phyloP scores from a whole-genome alignment of 441 rosid species.

The Geranium incanum region DNA sequence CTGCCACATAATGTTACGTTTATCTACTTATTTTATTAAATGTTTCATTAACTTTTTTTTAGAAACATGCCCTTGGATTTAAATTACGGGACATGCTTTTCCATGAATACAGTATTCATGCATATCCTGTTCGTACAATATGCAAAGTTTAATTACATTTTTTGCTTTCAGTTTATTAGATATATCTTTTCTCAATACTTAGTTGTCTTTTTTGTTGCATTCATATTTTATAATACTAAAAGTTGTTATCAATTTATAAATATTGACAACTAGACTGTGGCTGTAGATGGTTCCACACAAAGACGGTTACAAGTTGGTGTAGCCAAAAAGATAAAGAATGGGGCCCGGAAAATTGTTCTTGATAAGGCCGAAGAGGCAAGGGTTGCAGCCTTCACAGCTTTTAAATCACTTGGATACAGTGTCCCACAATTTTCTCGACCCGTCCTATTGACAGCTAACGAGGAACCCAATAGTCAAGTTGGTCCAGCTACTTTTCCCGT shows the following conservation, averaged over 20 bases:
- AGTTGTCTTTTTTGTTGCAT: constrained; percentile 2
- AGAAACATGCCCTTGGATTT: neutral
- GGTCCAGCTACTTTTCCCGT: constrained; percentile 23
- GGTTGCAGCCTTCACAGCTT: constrained; percentile 82
- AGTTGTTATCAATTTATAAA: constrained; percentile 13
- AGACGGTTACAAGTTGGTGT: constrained; percentile 69
- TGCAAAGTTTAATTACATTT: neutral
- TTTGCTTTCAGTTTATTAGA: neutral
- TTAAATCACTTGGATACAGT: constrained; percentile 77
- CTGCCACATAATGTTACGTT: neutral
- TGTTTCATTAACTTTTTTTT: neutral
- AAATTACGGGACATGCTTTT: neutral
- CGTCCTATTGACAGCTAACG: constrained; percentile 29
- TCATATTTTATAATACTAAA: neutral
- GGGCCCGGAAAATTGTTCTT: constrained; percentile 91
- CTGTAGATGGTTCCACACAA: constrained; percentile 61
- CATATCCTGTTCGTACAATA: neutral
- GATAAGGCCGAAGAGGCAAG: constrained; percentile 99
- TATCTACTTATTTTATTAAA: neutral
- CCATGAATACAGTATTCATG: neutral
- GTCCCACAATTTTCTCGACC: constrained; percentile 60
- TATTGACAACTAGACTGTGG: constrained; percentile 26
- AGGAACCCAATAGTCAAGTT: constrained; percentile 31
- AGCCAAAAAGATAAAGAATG: constrained; percentile 92
- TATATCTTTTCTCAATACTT: neutral